Conservation (phyloP, 208 protist genomes). For the Vickermania spadyakhi region DNA sequence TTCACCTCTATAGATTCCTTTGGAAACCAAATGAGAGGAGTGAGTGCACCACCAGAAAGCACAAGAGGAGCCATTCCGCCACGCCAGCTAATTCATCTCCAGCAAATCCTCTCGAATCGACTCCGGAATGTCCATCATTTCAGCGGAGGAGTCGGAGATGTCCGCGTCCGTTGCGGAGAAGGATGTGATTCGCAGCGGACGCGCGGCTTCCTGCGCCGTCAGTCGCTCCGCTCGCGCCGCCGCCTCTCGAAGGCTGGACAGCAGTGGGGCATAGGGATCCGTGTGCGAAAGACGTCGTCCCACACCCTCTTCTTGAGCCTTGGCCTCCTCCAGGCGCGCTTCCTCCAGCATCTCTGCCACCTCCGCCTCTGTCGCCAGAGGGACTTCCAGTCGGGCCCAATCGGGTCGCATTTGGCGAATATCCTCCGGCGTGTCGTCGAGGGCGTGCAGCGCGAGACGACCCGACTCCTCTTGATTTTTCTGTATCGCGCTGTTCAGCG, state of each 20-base stretch:
- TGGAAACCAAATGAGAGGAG: too few relatives aligned
- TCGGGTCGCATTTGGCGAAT: conserved; percentile 10
- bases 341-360: conserved; percentile 26
- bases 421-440: conserved; percentile 10
- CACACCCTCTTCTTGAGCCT: conserved; percentile 5
- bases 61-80: too few relatives aligned
- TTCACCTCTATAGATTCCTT: too few relatives aligned
- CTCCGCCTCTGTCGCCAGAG: conserved; percentile 18
- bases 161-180: not conserved
- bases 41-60: too few relatives aligned
- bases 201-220: not conserved
- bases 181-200: not conserved
- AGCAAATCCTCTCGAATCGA: not conserved
- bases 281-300: not conserved
- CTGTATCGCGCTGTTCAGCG: not conserved
- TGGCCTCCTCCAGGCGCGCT: conserved; percentile 32
- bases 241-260: not conserved
- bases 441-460: conserved; percentile 11
- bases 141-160: not conserved
- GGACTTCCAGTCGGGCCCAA: conserved; percentile 18
- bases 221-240: conserved; percentile 6
- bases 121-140: not conserved
- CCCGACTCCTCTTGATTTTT: conserved; percentile 11
- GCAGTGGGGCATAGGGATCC: not conserved
- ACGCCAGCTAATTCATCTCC: too few relatives aligned